Conservation (phyloP, 1,139 yeast genomes). For the Fermentozyma sake region DNA sequence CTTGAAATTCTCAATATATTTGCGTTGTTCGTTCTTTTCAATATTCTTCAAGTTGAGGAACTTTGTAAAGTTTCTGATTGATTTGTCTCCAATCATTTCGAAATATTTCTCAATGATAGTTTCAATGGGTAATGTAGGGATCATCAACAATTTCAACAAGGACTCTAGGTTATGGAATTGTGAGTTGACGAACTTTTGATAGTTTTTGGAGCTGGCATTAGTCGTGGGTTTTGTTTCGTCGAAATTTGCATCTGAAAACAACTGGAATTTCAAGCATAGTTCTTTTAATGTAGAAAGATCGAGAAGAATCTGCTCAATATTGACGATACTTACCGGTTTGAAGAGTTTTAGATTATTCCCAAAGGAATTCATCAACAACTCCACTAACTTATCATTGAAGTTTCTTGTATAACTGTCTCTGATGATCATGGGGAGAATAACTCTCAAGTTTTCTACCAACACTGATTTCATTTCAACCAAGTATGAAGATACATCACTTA, state of each 20-base stretch:
- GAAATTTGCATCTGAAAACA: constrained; percentile 31
- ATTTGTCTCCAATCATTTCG: constrained; percentile 62
- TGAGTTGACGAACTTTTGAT: constrained; percentile 44
- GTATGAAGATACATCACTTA: constrained; percentile 69
- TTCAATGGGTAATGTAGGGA: constrained; percentile 58
- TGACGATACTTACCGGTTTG: constrained; percentile 62
- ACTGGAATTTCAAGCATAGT: constrained; percentile 51
- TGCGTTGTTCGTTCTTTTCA: constrained; percentile 39
- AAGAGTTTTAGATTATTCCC: constrained; percentile 52
- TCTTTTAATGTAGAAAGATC: constrained; percentile 66
- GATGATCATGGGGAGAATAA: constrained; percentile 57
- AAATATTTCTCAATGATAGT: constrained; percentile 65
- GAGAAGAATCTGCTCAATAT: constrained; percentile 76
- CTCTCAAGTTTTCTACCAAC: constrained; percentile 40
- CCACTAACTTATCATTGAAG: constrained; percentile 74
- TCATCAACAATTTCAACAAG: constrained; percentile 60
- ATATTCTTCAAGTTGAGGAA: constrained; percentile 62
- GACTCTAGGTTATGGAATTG: constrained; percentile 55
- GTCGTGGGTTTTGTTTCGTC: constrained; percentile 12
- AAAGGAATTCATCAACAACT: constrained; percentile 55
- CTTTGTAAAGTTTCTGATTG: constrained; percentile 58
- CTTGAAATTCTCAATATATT: constrained; percentile 58
- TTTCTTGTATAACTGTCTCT: constrained; percentile 70
- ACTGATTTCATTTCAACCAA: constrained; percentile 52
- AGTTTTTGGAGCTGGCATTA: constrained; percentile 29